Conservation (phyloP, 805 yeast species). For the Candida vartiovaarae region DNA sequence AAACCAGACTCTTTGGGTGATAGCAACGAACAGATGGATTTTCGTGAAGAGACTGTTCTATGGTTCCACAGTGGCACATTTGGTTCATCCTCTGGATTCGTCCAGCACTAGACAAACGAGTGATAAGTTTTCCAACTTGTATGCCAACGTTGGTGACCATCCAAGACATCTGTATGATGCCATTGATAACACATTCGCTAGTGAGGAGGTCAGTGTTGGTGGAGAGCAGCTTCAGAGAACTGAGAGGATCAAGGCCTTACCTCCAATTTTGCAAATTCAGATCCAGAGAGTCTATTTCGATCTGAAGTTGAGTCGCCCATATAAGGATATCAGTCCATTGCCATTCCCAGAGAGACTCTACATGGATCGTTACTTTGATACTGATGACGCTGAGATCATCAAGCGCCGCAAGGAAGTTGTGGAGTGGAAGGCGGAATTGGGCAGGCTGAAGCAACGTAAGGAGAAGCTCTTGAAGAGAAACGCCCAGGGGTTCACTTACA, state of each 20-base stretch:
- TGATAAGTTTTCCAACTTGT: constrained; percentile 74
- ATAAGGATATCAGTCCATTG: constrained; percentile 75
- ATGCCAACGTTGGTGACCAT: constrained; percentile 82
- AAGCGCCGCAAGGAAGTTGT: constrained; percentile 46
- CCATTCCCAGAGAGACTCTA: constrained; percentile 73
- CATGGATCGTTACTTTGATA: constrained; percentile 82
- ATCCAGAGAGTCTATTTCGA: constrained; percentile 93
- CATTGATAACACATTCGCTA: constrained; percentile 71
- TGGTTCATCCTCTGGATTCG: constrained; percentile 41
- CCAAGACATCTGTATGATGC: constrained; percentile 90
- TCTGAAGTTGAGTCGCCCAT: constrained; percentile 60
- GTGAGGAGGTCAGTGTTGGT: constrained; percentile 61
- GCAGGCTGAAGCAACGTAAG: constrained; percentile 36
- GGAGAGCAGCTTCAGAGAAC: constrained; percentile 68
- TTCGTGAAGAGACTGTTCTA: constrained; percentile 72
- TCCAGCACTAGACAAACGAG: constrained; percentile 40
- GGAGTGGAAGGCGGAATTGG: constrained; percentile 53
- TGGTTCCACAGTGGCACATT: constrained; percentile 77
- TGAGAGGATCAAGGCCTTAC: constrained; percentile 63
- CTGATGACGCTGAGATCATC: constrained; percentile 48
- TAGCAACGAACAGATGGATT: constrained; percentile 78
- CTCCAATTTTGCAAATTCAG: constrained; percentile 83
- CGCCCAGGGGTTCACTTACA: constrained; percentile 41
- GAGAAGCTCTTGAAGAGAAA: constrained; percentile 37
- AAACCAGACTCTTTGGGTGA: constrained; percentile 57